Evolutionary conservation across 2,329 filamentous ascomycete species (phyloP), one percentile per base, ranked within the genome.

Genomic region (Cryphonectria parasitica): DNA sequence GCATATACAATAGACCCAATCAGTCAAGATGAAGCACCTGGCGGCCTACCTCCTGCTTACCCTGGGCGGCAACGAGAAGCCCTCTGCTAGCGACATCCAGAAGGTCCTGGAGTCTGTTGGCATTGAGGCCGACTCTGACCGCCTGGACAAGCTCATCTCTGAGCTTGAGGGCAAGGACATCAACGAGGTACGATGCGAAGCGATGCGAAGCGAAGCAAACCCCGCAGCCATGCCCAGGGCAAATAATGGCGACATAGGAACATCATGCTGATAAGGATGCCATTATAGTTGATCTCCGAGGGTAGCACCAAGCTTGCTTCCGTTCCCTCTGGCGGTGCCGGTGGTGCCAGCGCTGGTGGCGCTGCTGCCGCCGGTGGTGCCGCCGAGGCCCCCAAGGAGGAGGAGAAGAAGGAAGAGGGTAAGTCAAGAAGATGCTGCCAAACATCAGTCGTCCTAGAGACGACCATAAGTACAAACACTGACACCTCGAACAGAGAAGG

Each of bases 41-140:
- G 96, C 96, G 83, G 95, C 96, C 83, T 98, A 97, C 91, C 94
- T 99, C 82, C 95, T 99, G 83, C 93, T 98, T 85, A 86, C 87
- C 87, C 92, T 98, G 79, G 95, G 89, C 83, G 96, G 96, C 87
- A 98, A 98, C 90, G 84, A 89, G 87, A 90, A 90, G 75, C 96
- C 96, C 79, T 94, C 92, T 76, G 93, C 92, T 79, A 84, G 84
- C 77, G 95, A 98, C 83, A 86, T 99, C 89, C 96, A 93, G 88
- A 82, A 81, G 75, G 94, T 99, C 80, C 93, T 99, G 83, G 90
- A 90, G 80, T 93, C 95, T 78, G 96, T 98, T 81, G 96, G 96
- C 80, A 94, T 98, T 77, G 96, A 99, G 87, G 92, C 93, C 77
- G 96, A 98, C 79, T 84, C 88, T 74, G 94, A 96, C 75, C 95